Evolutionary conservation across 768 basidiomycete genomes (phyloP).

Genomic region (Mrakia hoshinonis): DNA sequence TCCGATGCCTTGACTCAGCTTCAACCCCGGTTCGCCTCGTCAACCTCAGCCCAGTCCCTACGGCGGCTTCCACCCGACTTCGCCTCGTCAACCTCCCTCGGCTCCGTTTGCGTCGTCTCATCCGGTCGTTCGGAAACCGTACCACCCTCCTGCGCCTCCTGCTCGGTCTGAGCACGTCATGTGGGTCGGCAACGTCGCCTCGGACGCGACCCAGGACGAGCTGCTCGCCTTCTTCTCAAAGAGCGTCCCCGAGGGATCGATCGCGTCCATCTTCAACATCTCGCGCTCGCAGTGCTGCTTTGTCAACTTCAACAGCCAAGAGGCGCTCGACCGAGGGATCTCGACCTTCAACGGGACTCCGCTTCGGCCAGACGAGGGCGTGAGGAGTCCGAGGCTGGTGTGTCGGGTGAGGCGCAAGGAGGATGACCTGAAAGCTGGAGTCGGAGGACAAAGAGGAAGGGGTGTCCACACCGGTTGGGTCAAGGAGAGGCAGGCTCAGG

Average conservation of each 20-base stretch:
- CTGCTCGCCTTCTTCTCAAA: constrained; percentile 68
- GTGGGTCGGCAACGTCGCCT: constrained; percentile 23
- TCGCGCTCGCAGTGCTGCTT: constrained; percentile 92
- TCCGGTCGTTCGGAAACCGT: constrained; percentile 19
- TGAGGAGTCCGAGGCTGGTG: constrained; percentile 65
- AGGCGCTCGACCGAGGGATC: constrained; percentile 59
- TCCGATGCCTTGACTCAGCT: too few species aligned
- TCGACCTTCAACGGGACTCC: constrained; percentile 60
- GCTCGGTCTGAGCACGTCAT: constrained; percentile 20
- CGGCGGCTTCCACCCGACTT: not conserved
- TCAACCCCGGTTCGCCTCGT: not conserved
- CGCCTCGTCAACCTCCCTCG: not conserved
- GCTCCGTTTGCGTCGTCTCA: not conserved
- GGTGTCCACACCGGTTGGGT: constrained; percentile 78
- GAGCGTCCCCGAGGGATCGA: constrained; percentile 16
- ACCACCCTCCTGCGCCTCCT: constrained; percentile 21
- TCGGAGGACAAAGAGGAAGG: constrained; percentile 78
- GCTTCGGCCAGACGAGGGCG: constrained; percentile 57
- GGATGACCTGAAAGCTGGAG: constrained; percentile 80
- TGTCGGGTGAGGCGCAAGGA: constrained; percentile 71
- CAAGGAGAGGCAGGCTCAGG: constrained; percentile 37
- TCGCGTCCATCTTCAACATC: constrained; percentile 83
- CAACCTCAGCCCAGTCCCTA: not conserved
- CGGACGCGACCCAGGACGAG: constrained; percentile 71
- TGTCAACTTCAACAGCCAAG: constrained; percentile 68